A percentile compares a stretch with the other conserved stretches of the same genome.
Evolutionary conservation across 2,329 filamentous ascomycete genomes (phyloP).

Genomic region (Pestalotiopsis sp.): DNA sequence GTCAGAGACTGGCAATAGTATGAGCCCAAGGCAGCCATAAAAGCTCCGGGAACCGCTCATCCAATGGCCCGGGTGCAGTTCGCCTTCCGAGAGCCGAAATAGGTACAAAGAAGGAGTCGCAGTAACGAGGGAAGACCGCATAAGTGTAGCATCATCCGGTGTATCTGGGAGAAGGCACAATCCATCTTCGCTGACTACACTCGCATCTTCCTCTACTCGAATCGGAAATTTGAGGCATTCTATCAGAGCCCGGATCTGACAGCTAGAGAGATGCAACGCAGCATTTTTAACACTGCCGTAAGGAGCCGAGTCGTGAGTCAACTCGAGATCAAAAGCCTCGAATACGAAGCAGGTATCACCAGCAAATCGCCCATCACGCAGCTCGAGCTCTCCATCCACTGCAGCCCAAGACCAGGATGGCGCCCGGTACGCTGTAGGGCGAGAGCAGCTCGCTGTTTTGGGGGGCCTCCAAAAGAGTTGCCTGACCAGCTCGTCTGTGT

Average conservation of each 20-base stretch:
- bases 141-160: not conserved
- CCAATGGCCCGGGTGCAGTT: not conserved
- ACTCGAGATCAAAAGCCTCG: not conserved
- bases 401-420: constrained; percentile 22
- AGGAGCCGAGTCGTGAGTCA: not conserved
- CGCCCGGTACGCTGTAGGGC: not conserved
- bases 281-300: not conserved
- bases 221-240: not conserved
- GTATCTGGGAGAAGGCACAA: not conserved
- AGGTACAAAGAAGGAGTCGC: not conserved
- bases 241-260: not conserved
- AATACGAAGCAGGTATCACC: not conserved
- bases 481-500: not conserved
- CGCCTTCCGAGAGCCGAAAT: not conserved
- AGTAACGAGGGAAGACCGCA: not conserved
- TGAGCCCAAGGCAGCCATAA: not conserved
- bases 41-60: not conserved
- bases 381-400: constrained; percentile 12
- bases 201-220: not conserved
- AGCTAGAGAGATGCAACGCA: not conserved
- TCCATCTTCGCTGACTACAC: not conserved
- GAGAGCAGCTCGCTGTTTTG: not conserved
- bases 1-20: not conserved
- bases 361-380: not conserved
- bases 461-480: constrained; percentile 5